Conservation (phyloP, 768 basidiomycete species). For the Boletus insuetus region DNA sequence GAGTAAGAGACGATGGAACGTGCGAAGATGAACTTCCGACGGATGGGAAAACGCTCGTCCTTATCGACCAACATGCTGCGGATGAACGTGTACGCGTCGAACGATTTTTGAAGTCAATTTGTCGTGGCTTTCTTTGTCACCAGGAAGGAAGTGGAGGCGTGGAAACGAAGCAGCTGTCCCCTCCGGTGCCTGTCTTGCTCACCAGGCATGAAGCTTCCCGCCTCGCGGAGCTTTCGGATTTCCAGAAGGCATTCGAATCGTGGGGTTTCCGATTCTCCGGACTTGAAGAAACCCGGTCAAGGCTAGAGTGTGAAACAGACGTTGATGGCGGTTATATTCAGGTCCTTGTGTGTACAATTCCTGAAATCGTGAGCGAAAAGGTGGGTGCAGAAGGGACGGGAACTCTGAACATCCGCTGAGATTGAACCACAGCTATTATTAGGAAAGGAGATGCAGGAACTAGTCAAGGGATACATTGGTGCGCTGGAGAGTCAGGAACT, state of each 20-base stretch:
- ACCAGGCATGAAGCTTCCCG: conserved; percentile 59
- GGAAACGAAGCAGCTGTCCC: conserved; percentile 43
- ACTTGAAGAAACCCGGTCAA: conserved; percentile 25
- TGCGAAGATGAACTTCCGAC: conserved; percentile 17
- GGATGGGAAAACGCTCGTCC: conserved; percentile 46
- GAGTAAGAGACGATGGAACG: conserved; percentile 13
- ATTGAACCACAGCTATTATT: conserved; percentile 48
- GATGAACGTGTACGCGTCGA: conserved; percentile 95
- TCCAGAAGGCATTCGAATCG: conserved; percentile 48
- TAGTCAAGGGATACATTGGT: conserved; percentile 71
- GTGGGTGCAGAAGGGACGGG: conserved; percentile 26
- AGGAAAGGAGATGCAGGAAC: conserved; percentile 69
- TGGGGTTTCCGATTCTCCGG: conserved; percentile 70
- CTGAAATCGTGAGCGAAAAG: conserved; percentile 71
- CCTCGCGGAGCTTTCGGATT: conserved; percentile 40
- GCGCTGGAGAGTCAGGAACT: conserved; percentile 51
- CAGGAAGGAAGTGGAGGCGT: conserved; percentile 37
- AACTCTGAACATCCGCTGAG: conserved; percentile 7
- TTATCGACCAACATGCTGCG: conserved; percentile 98
- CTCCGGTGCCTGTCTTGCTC: conserved; percentile 60
- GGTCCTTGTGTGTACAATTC: conserved; percentile 59
- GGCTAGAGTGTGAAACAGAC: conserved; percentile 16
- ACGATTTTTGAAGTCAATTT: conserved; percentile 70
- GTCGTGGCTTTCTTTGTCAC: conserved; percentile 57
- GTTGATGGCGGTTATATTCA: conserved; percentile 51